Percentiles rank a stretch among this genome's conserved stretches.
Conservation (phyloP, 352 stramenopile species). For the Peronospora belbahrii region DNA sequence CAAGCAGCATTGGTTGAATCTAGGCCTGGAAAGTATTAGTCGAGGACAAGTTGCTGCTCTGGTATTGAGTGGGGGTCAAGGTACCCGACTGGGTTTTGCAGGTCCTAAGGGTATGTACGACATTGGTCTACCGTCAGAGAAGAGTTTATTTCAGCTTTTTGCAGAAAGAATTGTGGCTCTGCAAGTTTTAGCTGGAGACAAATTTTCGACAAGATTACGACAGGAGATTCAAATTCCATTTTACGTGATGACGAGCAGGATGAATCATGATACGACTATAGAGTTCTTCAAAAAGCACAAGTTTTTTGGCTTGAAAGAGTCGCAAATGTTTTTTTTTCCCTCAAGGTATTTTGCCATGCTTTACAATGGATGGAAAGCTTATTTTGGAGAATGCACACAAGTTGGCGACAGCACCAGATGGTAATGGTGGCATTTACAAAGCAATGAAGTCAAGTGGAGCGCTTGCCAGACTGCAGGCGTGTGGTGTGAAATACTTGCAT, state of each 20-base stretch:
- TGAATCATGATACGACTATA: conserved; percentile 92
- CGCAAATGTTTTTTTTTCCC: conserved; percentile 93
- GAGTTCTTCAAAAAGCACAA: conserved; percentile 84
- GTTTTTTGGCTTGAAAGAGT: conserved; percentile 87
- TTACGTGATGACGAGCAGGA: conserved; percentile 96
- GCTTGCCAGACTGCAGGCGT: conserved; percentile 76
- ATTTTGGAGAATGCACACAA: conserved; percentile 85
- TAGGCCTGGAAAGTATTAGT: conserved; percentile 75
- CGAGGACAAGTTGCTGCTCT: conserved; percentile 89
- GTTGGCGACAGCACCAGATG: conserved; percentile 91
- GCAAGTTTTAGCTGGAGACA: conserved; percentile 26
- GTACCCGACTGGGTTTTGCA: conserved; percentile 94
- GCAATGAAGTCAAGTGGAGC: conserved; percentile 85
- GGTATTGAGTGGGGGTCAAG: conserved; percentile 92
- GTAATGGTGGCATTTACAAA: conserved; percentile 95
- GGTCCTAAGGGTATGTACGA: conserved; percentile 94
- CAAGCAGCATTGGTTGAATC: conserved; percentile 36
- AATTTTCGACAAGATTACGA: conserved; percentile 10
- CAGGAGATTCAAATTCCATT: conserved; percentile 54
- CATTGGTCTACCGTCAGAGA: conserved; percentile 87
- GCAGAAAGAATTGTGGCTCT: conserved; percentile 86
- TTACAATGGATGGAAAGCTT: conserved; percentile 91
- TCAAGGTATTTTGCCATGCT: conserved; percentile 93
- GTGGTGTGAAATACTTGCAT: conserved; percentile 91
- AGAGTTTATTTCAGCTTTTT: conserved; percentile 93